phyloP scores from a whole-genome alignment of 2,329 filamentous ascomycete species.

The Sordariomycetes sp. region DNA sequence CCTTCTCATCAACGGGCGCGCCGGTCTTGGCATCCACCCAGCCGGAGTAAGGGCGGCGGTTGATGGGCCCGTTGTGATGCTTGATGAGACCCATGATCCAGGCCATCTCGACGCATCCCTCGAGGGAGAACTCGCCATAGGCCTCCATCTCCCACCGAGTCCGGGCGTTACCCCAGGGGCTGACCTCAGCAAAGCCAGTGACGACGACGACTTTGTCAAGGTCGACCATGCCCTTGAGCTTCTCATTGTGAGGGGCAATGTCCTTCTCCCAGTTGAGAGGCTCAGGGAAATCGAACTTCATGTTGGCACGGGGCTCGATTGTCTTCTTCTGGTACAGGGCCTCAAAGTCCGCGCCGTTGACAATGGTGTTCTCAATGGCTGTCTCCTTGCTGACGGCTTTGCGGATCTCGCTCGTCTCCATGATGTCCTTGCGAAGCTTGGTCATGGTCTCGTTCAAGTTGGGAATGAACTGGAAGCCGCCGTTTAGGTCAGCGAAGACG shows the following conservation, averaged over 20 bases:
- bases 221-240: constrained; percentile 95
- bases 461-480: constrained; percentile 92
- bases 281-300: constrained; percentile 91
- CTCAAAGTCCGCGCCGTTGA: constrained; percentile 89
- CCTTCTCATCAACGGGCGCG: constrained; percentile 95
- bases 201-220: constrained; percentile 96
- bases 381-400: constrained; percentile 92
- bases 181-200: constrained; percentile 90
- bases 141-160: constrained; percentile 99
- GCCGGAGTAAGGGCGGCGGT: constrained; percentile 91
- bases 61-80: constrained; percentile 92
- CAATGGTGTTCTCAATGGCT: constrained; percentile 89
- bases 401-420: constrained; percentile 87
- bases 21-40: constrained; percentile 93
- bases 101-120: constrained; percentile 97
- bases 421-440: constrained; percentile 84
- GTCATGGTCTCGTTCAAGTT: constrained; percentile 93
- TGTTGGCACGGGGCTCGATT: constrained; percentile 87
- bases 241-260: constrained; percentile 73
- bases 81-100: constrained; percentile 99
- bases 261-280: constrained; percentile 88
- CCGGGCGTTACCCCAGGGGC: constrained; percentile 96
- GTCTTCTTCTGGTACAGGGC: constrained; percentile 89
- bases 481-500: constrained; percentile 94
- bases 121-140: constrained; percentile 88